These are phyloP conservation scores for Medicago arabica DNA, from an alignment of 306 rosid genomes.

Conservation along the genomic window DNA sequence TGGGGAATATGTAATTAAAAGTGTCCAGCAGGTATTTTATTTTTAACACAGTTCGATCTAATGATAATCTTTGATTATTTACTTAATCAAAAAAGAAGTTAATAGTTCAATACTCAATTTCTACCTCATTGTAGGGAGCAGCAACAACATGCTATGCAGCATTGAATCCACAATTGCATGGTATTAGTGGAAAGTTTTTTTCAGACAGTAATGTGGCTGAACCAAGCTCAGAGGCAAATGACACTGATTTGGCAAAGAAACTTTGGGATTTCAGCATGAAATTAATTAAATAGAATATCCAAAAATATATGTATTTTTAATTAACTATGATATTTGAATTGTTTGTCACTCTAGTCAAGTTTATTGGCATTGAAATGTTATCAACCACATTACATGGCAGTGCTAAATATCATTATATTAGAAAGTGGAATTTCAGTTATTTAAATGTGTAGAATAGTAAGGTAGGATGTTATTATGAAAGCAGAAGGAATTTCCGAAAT, in stretches of 20 bases:
- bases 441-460: not conserved
- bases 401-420: too few relatives aligned
- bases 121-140: constrained; percentile 61
- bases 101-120: not conserved
- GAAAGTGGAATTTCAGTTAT: too few relatives aligned
- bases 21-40: constrained; percentile 65
- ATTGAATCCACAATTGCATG: constrained; percentile 68
- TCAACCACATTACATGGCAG: too few relatives aligned
- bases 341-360: too few relatives aligned
- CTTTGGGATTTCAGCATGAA: constrained; percentile 75
- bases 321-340: not conserved
- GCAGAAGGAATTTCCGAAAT: constrained; percentile 22
- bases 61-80: not conserved
- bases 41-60: constrained; percentile 6
- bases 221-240: constrained; percentile 50
- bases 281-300: constrained; percentile 34
- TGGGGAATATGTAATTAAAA: constrained; percentile 54
- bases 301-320: not conserved
- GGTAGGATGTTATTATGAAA: not conserved
- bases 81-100: not conserved
- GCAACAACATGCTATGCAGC: constrained; percentile 90
- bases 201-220: constrained; percentile 52
- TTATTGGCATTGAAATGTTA: too few relatives aligned
- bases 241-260: constrained; percentile 66
- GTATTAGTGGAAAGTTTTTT: constrained; percentile 71